Base-by-base conservation (phyloP, 441 rosid species). In the California macrophylla region DNA sequence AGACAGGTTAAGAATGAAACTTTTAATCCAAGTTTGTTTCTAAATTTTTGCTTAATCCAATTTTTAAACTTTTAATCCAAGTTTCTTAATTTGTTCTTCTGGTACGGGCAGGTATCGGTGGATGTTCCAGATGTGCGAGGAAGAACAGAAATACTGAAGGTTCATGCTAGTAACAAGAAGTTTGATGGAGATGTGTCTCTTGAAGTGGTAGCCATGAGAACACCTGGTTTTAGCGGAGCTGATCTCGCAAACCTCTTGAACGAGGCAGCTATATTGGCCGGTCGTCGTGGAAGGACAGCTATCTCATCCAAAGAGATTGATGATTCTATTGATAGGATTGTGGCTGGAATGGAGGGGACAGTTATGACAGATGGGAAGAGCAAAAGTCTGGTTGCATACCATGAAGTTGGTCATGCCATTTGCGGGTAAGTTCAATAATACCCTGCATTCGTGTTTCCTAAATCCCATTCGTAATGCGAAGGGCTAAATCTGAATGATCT, bases 321-420 rank as follows among this genome's bases (percentile, higher is more conserved):
- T 78, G 98, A 93, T 75, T 87, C 98, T 1, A 93, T 93, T 79
- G 98, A 93, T 79, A 86, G 98, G 78, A 93, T 93, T 78, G 97
- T 93, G 69, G 98, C 98, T 66, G 98, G 98, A 26, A 93, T 90
- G 98, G 98, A 90, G 82, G 98, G 97, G 72, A 93, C 98, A 0
- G 97, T 89, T 13, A 92, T 92, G 98, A 92, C 98, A 0, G 98
- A 92, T 69, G 97, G 98, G 72, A 92, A 92, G 85, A 89, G 98
- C 76, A 92, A 92, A 73, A 92, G 98, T 82, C 82, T 92, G 76
- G 98, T 90, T 72, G 96, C 97, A 45, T 90, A 93, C 83, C 98
- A 93, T 76, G 97, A 90, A 82, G 97, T 93, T 66, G 97, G 97
- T 63, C 98, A 93, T 70, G 96, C 97, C 8, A 75, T 93, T 64